phyloP scores from a whole-genome alignment of 768 basidiomycete genomes.

The Phanerochaete sordida region DNA sequence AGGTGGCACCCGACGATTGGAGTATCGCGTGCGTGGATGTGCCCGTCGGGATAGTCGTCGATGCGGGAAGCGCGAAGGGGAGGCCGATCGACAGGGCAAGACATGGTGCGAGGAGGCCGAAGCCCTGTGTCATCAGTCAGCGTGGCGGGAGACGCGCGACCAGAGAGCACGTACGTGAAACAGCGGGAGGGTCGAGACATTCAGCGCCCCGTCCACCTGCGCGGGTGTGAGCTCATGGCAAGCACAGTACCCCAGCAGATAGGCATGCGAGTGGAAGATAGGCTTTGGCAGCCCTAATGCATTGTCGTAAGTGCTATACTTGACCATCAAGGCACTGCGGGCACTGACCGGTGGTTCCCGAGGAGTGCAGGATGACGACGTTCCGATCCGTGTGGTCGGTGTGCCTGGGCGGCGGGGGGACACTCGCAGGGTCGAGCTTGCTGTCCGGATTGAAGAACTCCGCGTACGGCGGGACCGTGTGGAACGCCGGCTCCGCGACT shows the following conservation, averaged over 20 bases:
- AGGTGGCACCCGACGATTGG: constrained; percentile 24
- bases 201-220: constrained; percentile 27
- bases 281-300: constrained; percentile 46
- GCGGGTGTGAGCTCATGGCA: constrained; percentile 32
- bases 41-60: constrained; percentile 34
- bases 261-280: constrained; percentile 31
- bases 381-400: constrained; percentile 29
- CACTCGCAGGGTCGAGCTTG: constrained; percentile 6
- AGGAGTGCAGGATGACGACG: constrained; percentile 45
- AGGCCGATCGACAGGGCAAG: constrained; percentile 36
- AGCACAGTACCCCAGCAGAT: constrained; percentile 30
- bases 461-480: constrained; percentile 26
- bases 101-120: constrained; percentile 33
- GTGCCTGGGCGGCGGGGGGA: constrained; percentile 27
- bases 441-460: constrained; percentile 23
- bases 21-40: constrained; percentile 24
- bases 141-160: not conserved
- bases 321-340: no score
- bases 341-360: constrained; percentile 32
- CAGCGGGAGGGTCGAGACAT: constrained; percentile 36
- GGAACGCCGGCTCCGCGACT: not conserved
- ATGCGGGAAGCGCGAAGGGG: constrained; percentile 34
- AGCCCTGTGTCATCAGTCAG: constrained; percentile 19
- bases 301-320: not conserved
- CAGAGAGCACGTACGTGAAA: constrained; percentile 25